Evolutionary conservation across 2,329 filamentous ascomycete species (phyloP).

Genomic region (Acrocalymma vagum): DNA sequence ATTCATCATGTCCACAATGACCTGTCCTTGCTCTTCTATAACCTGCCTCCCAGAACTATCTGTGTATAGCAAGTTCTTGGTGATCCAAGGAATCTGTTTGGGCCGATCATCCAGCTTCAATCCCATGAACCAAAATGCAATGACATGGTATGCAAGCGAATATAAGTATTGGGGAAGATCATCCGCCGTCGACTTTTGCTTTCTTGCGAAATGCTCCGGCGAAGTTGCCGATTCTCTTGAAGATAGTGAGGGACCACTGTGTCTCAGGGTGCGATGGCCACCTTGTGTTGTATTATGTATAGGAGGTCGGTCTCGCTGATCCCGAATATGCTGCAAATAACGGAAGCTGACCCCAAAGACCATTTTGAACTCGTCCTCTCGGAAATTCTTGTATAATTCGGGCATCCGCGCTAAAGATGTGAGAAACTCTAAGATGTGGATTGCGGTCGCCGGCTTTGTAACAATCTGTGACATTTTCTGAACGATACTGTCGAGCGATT

Average conservation of each 20-base stretch:
- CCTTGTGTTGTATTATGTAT: slow-evolving; percentile 42
- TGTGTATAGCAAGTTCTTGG: slow-evolving; percentile 79
- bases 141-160: slow-evolving; percentile 91
- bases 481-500: slow-evolving; percentile 83
- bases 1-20: slow-evolving; percentile 95
- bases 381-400: slow-evolving; percentile 85
- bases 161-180: slow-evolving; percentile 94
- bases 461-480: slow-evolving; percentile 97
- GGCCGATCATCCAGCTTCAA: slow-evolving; percentile 84
- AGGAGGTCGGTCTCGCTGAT: slow-evolving; percentile 57
- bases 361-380: slow-evolving; percentile 89
- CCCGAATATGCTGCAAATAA: slow-evolving; percentile 88
- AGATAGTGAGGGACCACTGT: slow-evolving; percentile 54
- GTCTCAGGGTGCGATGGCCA: slow-evolving; percentile 47
- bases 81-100: slow-evolving; percentile 89
- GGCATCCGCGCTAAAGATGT: slow-evolving; percentile 85
- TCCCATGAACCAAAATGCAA: slow-evolving; percentile 96
- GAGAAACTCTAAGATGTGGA: slow-evolving; percentile 97
- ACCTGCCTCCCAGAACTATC: slow-evolving; percentile 77
- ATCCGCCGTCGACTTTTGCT: slow-evolving; percentile 62
- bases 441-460: slow-evolving; percentile 87
- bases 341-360: slow-evolving; percentile 96
- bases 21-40: slow-evolving; percentile 90
- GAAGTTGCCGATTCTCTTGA: slow-evolving; percentile 51
- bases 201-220: slow-evolving; percentile 42